Base-by-base conservation (phyloP, 495 filamentous ascomycete species). In the Xylona heveae region DNA sequence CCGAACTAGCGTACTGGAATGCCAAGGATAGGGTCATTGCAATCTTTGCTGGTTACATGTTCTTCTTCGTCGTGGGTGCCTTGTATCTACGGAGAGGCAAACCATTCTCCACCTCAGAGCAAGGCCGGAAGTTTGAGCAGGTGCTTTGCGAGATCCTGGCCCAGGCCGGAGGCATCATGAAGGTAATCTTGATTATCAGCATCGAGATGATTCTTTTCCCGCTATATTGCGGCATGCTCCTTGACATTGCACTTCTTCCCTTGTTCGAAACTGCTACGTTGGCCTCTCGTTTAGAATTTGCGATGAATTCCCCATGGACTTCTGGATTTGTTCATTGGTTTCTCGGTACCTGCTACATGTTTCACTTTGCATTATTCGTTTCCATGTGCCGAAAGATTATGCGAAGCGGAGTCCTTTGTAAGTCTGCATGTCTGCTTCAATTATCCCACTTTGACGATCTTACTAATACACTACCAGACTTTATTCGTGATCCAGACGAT, bases 161-260 rank as follows among this genome's bases (percentile, higher is more conserved):
- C 24, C 88, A 99, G 55, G 88, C 88, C 23, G 88, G 88, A 24
- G 88, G 88, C 3, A 83, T 99, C 8, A 70, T 92, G 64, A 99
- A 99, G 49, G 88, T 99, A 10, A 88, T 99, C 24, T 59, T 95
- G 16, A 99, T 99, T 41, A 99, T 99, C 38, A 81, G 82, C 36
- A 94, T 95, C 47, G 88, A 99, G 56, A 99, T 99, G 88, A 77
- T 99, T 24, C 66, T 80, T 12, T 99, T 99, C 46, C 88, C 88
- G 0, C 56, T 99, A 5, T 95, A 94, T 47, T 99, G 90, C 44
- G 88, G 88, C 15, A 54, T 92, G 28, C 62, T 99, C 4, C 68
- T 95, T 18, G 88, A 99, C 48, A 38, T 82, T 23, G 90, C 90
- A 7, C 55, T 94, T 19, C 59, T 99, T 13, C 88, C 88, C 2